These are phyloP conservation scores for Ceratonia siliqua DNA, from an alignment of 306 rosid species.

Conservation along the genomic window DNA sequence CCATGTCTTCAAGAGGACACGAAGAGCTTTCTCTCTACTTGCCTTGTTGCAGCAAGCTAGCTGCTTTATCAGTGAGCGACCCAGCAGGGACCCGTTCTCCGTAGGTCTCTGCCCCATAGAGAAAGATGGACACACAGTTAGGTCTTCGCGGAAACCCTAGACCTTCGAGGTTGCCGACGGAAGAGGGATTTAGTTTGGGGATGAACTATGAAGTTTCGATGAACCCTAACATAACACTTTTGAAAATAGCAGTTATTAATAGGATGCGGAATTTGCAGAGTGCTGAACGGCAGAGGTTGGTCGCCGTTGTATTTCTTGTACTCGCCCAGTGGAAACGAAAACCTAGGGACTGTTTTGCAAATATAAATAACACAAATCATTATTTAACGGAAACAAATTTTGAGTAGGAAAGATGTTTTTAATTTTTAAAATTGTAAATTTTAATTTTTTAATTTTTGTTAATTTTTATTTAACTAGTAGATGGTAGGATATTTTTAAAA, in stretches of 20 bases:
- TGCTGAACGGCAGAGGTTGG: background rate
- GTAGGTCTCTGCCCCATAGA: background rate
- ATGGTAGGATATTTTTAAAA: no score
- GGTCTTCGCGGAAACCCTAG: constrained; percentile 22
- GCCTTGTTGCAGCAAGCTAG: constrained; percentile 62
- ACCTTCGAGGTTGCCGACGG: background rate
- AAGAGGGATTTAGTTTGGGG: background rate
- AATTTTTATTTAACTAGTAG: no score
- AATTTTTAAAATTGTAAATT: no score
- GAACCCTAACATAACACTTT: background rate
- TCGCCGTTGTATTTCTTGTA: background rate
- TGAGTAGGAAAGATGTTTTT: no score
- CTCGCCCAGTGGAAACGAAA: background rate
- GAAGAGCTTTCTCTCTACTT: constrained; percentile 58
- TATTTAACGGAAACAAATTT: background rate
- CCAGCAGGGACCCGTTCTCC: constrained; percentile 32
- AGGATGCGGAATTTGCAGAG: background rate
- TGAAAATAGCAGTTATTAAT: background rate
- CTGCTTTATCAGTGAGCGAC: constrained; percentile 69
- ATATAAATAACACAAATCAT: no score
- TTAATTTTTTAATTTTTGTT: no score
- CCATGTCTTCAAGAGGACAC: constrained; percentile 62
- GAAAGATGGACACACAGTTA: background rate
- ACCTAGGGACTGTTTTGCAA: background rate
- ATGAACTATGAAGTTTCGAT: no score